Base-by-base conservation (phyloP, 192 early-diverging fungal species). In the Coemansia sp. region DNA sequence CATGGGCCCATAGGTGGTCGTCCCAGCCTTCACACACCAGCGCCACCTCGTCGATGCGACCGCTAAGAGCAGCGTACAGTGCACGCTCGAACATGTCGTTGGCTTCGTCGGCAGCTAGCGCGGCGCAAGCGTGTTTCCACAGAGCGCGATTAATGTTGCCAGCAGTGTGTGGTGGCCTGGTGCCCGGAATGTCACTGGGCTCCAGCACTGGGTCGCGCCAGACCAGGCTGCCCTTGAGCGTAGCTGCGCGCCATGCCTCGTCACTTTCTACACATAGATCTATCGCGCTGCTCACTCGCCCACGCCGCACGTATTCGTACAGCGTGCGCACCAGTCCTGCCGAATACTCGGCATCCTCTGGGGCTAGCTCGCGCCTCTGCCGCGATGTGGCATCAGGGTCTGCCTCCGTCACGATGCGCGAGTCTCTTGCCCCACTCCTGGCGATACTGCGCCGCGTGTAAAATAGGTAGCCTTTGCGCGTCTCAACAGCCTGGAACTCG, bases 11-110 rank as follows among this genome's bases (percentile, higher is more conserved):
- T 16, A 95, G 62, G 63, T 87, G 70, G 72, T 96, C 95, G 72
- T 95, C 94, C 95, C 95, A 96, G 10, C 77, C 84, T 35, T 84
- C 82, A 66, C 94, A 94, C 3, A 91, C 93, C 28, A 87, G 79
- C 13, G 88, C 33, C 13, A 93, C 92, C 66, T 90, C 85, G 16
- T 89, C 77, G 26, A 91, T 64, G 50, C 91, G 89, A 6, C 94
- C 94, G 56, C 82, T 80, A 16, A 92, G 68, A 5, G 87, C 87
- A 36, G 89, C 89, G 65, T 93, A 94, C 5, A 90, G 68, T 10
- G 94, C 94, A 2, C 94, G 77, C 55, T 96, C 92, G 61, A 90
- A 91, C 1, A 64, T 45, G 68, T 90, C 86, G 52, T 80, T 75
- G 18, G 42, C 63, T 9, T 50, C 77, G 65, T 83, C 82, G 36